Evolutionary conservation across 2,329 filamentous ascomycete genomes (phyloP).

Genomic region (Sporothrix inflata): DNA sequence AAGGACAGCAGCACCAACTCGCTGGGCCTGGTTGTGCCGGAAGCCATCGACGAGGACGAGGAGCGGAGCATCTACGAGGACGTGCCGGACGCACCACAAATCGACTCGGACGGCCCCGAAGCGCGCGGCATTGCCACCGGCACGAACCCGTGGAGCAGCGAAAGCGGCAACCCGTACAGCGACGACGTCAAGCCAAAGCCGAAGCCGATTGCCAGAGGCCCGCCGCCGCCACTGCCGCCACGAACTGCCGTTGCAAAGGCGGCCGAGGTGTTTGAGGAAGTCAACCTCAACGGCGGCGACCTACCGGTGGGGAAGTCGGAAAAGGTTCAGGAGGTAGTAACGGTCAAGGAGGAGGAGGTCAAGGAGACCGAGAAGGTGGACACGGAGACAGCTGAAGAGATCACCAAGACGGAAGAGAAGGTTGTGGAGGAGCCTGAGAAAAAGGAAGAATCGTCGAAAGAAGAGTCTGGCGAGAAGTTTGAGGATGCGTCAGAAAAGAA

Average conservation of each 20-base stretch:
- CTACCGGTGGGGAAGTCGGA: background rate
- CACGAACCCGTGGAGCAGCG: slow-evolving; percentile 26
- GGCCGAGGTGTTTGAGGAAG: slow-evolving; percentile 18
- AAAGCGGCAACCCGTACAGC: background rate
- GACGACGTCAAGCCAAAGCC: background rate
- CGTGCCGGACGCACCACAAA: slow-evolving; percentile 2
- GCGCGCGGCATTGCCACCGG: background rate
- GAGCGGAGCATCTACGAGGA: slow-evolving; percentile 30
- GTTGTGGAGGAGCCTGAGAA: background rate
- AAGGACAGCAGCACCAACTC: background rate
- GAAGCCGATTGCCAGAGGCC: background rate
- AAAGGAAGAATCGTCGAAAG: background rate
- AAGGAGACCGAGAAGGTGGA: background rate
- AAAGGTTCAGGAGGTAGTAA: background rate
- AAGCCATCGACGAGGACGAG: slow-evolving; percentile 16
- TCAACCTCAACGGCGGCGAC: slow-evolving; percentile 15
- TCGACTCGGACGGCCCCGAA: background rate
- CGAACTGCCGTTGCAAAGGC: background rate
- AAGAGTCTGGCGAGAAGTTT: background rate
- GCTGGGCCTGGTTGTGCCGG: slow-evolving; percentile 4
- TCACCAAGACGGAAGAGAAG: too few species aligned
- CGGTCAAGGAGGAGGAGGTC: background rate
- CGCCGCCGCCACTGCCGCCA: slow-evolving; percentile 26
- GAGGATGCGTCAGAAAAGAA: background rate
- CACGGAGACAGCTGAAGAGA: background rate